These are phyloP conservation scores for Gossypium stocksii DNA, from an alignment of 345 rosid genomes.

Conservation along the genomic window DNA sequence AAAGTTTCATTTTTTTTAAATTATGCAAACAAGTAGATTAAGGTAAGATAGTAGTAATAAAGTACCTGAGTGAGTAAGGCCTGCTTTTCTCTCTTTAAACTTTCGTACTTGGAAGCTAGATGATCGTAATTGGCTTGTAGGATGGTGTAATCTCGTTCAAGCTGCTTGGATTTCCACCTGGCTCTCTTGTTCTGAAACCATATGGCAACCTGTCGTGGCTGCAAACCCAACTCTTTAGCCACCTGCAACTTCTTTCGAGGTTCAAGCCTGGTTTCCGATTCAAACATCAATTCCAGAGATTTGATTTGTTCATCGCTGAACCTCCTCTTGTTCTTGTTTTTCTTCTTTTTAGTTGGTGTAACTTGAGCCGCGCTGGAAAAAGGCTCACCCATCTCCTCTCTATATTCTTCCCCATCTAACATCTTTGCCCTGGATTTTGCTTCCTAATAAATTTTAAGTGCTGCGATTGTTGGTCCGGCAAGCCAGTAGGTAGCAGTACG, in stretches of 20 bases:
- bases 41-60: neutral
- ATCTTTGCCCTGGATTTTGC: constrained; percentile 21
- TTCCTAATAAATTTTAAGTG: neutral
- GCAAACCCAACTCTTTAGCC: constrained; percentile 45
- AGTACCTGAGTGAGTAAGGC: constrained; percentile 55
- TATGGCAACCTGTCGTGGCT: neutral
- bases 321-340: constrained; percentile 51
- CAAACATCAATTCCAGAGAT: constrained; percentile 67
- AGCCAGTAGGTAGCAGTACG: too few relatives aligned
- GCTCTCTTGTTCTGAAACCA: neutral
- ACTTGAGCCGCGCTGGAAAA: constrained; percentile 22
- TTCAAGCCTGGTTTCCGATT: constrained; percentile 65
- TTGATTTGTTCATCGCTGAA: constrained; percentile 80
- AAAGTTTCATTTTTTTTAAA: neutral
- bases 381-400: constrained; percentile 21
- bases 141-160: constrained; percentile 54
- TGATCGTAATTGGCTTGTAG: constrained; percentile 48
- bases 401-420: constrained; percentile 43
- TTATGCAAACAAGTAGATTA: neutral
- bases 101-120: constrained; percentile 54
- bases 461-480: neutral
- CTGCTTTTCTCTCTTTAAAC: constrained; percentile 63
- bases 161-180: constrained; percentile 88
- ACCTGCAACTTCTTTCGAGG: constrained; percentile 67
- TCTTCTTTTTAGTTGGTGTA: constrained; percentile 36